These are phyloP conservation scores for Rhizopogon roseolus DNA, from an alignment of 768 basidiomycete species.

Conservation along the genomic window DNA sequence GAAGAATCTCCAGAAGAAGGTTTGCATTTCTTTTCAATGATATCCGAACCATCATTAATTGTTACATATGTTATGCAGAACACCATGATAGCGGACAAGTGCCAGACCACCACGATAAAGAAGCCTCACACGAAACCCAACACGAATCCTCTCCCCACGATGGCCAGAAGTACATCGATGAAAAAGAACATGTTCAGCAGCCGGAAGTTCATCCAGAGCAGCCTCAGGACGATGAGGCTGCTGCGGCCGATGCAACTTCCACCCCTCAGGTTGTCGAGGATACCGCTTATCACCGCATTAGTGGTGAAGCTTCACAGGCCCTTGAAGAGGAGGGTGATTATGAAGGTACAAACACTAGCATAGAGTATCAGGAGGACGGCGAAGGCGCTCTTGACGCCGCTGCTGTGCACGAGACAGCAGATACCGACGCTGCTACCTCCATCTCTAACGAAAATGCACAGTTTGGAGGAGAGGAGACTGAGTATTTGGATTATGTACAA, in stretches of 20 bases:
- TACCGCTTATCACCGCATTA: constrained; percentile 13
- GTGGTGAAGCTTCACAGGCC: constrained; percentile 8
- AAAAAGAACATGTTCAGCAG: constrained; percentile 4
- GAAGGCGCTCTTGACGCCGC: constrained; percentile 23
- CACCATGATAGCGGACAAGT: constrained; percentile 9
- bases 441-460: constrained; percentile 6
- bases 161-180: background rate
- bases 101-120: background rate
- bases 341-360: constrained; percentile 10
- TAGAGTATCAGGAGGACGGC: constrained; percentile 14
- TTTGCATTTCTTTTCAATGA: background rate
- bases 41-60: background rate
- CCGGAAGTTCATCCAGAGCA: background rate
- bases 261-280: constrained; percentile 7
- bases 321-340: constrained; percentile 20
- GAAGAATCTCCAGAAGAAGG: constrained; percentile 18
- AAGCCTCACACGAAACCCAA: background rate
- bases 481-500: constrained; percentile 28
- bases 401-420: constrained; percentile 21
- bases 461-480: constrained; percentile 27
- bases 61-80: background rate
- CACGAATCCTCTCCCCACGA: constrained; percentile 1
- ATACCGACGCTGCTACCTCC: constrained; percentile 14
- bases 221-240: constrained; percentile 4
- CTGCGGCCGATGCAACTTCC: background rate